Evolutionary conservation across 2,329 filamentous ascomycete genomes (phyloP).

Genomic region (Fusarium metavorans): DNA sequence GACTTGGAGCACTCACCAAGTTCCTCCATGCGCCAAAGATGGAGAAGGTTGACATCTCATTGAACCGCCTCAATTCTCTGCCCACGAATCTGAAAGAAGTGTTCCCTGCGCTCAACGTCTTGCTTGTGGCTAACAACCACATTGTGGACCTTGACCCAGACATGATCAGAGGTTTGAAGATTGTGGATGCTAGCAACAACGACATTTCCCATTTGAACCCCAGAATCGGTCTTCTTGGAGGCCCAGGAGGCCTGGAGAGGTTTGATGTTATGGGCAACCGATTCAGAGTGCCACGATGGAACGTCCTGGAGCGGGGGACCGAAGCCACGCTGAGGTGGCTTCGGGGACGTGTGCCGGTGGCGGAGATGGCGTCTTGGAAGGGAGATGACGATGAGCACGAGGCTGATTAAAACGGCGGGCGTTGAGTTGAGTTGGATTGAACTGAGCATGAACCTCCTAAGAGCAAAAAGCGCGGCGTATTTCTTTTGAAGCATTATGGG

Average conservation of each 20-base stretch:
- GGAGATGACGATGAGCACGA: constrained; percentile 55
- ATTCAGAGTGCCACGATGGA: constrained; percentile 88
- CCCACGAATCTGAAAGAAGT: constrained; percentile 70
- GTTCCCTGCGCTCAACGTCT: constrained; percentile 77
- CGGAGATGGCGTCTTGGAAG: constrained; percentile 69
- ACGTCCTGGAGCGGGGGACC: constrained; percentile 86
- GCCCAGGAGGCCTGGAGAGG: constrained; percentile 68
- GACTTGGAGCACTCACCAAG: constrained; percentile 73
- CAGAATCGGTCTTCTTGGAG: constrained; percentile 81
- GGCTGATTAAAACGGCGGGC: constrained; percentile 32
- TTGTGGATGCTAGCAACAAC: constrained; percentile 78
- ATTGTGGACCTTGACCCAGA: constrained; percentile 80
- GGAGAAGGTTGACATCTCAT: constrained; percentile 82
- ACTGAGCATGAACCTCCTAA: neutral
- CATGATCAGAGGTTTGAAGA: constrained; percentile 77
- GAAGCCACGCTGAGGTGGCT: constrained; percentile 87
- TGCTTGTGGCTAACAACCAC: constrained; percentile 84
- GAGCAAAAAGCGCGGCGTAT: neutral
- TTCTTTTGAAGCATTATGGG: constrained; percentile 3
- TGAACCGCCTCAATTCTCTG: constrained; percentile 82
- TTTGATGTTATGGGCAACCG: constrained; percentile 87
- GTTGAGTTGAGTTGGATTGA: constrained; percentile 13
- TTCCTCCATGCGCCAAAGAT: constrained; percentile 80
- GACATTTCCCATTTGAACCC: constrained; percentile 86
- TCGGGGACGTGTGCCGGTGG: constrained; percentile 77